phyloP scores from a whole-genome alignment of 108 stramenopile genomes.

The Pseudonitzschia pungens region DNA sequence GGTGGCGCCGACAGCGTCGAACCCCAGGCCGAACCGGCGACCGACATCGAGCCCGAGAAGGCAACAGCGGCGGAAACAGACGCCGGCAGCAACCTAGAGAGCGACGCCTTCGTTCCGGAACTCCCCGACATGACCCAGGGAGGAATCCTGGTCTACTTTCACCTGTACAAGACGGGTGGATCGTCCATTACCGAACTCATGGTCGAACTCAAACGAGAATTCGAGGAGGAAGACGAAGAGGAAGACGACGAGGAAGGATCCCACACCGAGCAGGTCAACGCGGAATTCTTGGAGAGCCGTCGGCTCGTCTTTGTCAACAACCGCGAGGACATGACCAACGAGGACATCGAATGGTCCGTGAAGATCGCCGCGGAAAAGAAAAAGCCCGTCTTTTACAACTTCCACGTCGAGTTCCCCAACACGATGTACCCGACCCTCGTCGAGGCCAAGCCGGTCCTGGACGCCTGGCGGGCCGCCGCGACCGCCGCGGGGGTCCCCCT shows the following conservation, averaged over 20 bases:
- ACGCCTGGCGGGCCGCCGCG: not conserved
- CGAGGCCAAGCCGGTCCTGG: not conserved
- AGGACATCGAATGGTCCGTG: not conserved
- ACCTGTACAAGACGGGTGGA: slow-evolving; percentile 12
- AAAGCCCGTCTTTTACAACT: slow-evolving; percentile 1
- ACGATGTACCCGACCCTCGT: slow-evolving; percentile 9
- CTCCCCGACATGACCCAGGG: not conserved
- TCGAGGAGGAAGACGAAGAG: not conserved
- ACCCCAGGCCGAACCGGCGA: too few species aligned
- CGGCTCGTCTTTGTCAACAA: not conserved
- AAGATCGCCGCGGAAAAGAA: not conserved
- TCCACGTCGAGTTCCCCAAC: slow-evolving; percentile 6
- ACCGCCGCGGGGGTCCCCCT: not conserved
- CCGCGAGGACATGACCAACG: not conserved
- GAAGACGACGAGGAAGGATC: not conserved
- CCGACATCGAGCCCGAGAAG: too few species aligned
- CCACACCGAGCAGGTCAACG: not conserved
- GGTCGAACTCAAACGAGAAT: not conserved
- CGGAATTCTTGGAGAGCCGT: not conserved
- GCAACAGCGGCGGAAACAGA: too few species aligned
- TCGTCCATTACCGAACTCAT: slow-evolving; percentile 3
- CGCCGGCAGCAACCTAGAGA: not conserved
- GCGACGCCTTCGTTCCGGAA: not conserved
- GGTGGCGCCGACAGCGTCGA: too few species aligned
- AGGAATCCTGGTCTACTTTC: not conserved